Evolutionary conservation across 306 rosid species (phyloP), one percentile per base, ranked within the genome.

Genomic region (Acacia confusa): DNA sequence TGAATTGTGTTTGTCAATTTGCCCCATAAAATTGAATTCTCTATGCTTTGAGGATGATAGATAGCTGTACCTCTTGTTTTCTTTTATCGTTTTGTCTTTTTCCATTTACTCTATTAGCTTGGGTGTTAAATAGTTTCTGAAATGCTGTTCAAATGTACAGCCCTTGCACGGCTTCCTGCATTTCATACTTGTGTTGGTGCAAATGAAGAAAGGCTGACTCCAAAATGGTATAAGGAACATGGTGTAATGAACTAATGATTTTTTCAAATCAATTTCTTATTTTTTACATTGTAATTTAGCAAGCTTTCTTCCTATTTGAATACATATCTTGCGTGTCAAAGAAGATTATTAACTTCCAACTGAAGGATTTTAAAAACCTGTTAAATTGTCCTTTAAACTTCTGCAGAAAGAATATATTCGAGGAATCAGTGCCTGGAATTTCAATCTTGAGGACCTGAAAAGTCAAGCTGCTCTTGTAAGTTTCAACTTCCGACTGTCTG

Each of bases 391-490:
- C 16, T 41, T 20, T 61, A 47, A 68, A 78, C 53, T 22, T 78
- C 55, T 70, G 53, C 96, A 95, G 99, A 97, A 95, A 92, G 98
- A 93, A 86, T 95, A 95, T 87, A 95, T 95, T 70, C 94, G 97
- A 82, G 99, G 99, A 86, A 95, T 95, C 84, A 95, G 99, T 91
- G 99, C 98, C 83, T 95, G 99, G 99, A 93, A 95, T 87, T 95
- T 95, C 84, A 95, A 93, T 84, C 92, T 95, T 72, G 99, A 95
- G 77, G 99, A 95, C 85, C 88, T 95, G 57, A 95, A 92, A 89
- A 93, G 84, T 83, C 96, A 93, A 89, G 99, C 99, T 76, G 97
- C 99, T 84, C 97, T 89, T 74, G 99, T 95, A 92, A 92, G 97
- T 87, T 70, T 72, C 73, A 75, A 48, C 76, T 82, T 82, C 69